phyloP scores from a whole-genome alignment of 495 filamentous ascomycete species.

The Opeltia flavorubescens region DNA sequence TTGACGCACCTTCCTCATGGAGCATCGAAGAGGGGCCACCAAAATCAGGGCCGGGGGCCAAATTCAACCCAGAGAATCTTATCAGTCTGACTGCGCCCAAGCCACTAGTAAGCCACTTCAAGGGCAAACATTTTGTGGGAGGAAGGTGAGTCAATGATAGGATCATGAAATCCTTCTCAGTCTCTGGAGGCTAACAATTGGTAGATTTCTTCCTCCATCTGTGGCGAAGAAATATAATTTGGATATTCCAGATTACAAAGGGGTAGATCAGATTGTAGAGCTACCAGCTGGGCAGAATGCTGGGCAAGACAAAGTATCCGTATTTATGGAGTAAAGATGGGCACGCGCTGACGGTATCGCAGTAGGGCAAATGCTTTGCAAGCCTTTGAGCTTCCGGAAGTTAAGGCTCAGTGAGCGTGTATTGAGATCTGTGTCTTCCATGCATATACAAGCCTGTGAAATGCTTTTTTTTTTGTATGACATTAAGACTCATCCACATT shows the following conservation, averaged over 20 bases:
- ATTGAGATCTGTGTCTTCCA: no score
- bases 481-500: no score
- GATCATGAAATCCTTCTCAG: background rate
- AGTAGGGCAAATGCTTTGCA: no score
- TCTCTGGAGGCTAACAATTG: background rate
- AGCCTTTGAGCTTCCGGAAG: no score
- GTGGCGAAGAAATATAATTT: slow-evolving; percentile 81
- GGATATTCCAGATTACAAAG: slow-evolving; percentile 69
- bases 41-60: slow-evolving; percentile 57
- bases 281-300: slow-evolving; percentile 33
- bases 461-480: no score
- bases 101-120: slow-evolving; percentile 72
- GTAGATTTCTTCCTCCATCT: slow-evolving; percentile 62
- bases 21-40: slow-evolving; percentile 81
- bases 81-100: slow-evolving; percentile 92
- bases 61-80: slow-evolving; percentile 62
- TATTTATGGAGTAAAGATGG: background rate
- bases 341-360: background rate
- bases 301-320: background rate
- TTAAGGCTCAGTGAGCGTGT: no score
- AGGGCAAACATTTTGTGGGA: slow-evolving; percentile 77
- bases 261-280: slow-evolving; percentile 82
- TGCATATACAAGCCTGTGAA: no score
- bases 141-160: slow-evolving; percentile 39
- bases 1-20: slow-evolving; percentile 91